Evolutionary conservation across 2,329 filamentous ascomycete genomes (phyloP).

Genomic region (Neonectria coccinea): DNA sequence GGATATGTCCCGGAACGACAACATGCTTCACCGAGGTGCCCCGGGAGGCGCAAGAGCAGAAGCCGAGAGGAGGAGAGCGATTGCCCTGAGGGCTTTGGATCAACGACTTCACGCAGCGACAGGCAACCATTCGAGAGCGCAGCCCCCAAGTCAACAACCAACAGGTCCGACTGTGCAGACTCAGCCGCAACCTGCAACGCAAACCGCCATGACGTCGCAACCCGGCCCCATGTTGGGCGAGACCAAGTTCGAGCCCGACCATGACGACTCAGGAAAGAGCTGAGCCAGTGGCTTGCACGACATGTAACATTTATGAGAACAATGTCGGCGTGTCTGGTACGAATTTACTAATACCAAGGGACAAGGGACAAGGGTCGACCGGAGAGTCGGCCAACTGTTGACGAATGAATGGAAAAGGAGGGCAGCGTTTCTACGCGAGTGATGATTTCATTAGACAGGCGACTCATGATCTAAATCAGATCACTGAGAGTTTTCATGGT

Average conservation of each 20-base stretch:
- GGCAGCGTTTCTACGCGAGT: constrained; percentile 23
- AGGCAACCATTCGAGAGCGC: constrained; percentile 55
- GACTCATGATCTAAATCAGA: constrained; percentile 24
- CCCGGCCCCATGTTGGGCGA: constrained; percentile 72
- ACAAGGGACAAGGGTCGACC: constrained; percentile 12
- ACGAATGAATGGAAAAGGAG: constrained; percentile 19
- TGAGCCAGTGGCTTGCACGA: constrained; percentile 29
- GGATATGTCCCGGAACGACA: constrained; percentile 79
- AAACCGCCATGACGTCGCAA: constrained; percentile 69
- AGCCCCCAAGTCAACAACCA: constrained; percentile 54
- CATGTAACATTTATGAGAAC: constrained; percentile 22
- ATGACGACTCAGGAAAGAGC: constrained; percentile 56
- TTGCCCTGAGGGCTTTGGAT: constrained; percentile 92
- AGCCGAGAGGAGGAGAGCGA: constrained; percentile 86
- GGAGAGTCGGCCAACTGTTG: constrained; percentile 15
- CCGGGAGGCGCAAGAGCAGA: constrained; percentile 84
- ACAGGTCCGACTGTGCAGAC: constrained; percentile 68
- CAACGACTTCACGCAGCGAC: constrained; percentile 91
- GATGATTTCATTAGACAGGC: constrained; percentile 29
- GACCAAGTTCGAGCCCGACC: constrained; percentile 76
- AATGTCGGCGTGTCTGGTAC: constrained; percentile 18
- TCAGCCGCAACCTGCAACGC: constrained; percentile 66
- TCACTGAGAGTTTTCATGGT: constrained; percentile 17
- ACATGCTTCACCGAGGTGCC: constrained; percentile 64
- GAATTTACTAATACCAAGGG: constrained; percentile 34